Conservation (phyloP, 805 yeast species). For the Spathaspora boniae region DNA sequence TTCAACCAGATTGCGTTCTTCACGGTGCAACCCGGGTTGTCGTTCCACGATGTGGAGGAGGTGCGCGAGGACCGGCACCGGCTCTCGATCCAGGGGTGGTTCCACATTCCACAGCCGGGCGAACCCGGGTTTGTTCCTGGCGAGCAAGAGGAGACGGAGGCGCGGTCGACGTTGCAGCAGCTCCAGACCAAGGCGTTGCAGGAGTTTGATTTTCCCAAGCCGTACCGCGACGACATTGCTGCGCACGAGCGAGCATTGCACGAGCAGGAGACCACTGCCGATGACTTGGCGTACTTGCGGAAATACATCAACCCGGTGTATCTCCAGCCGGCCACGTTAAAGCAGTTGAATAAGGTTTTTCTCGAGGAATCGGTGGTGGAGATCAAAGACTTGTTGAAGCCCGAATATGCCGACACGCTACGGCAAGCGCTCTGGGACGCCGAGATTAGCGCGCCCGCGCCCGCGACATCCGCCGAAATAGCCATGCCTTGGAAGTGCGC, state of each 20-base stretch:
- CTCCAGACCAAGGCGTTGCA: conserved; percentile 71
- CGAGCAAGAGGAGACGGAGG: conserved; percentile 76
- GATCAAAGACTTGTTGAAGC: conserved; percentile 58
- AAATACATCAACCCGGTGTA: conserved; percentile 57
- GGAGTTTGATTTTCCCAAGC: conserved; percentile 81
- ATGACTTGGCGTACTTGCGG: conserved; percentile 49
- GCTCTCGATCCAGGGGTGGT: conserved; percentile 97
- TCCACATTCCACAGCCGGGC: conserved; percentile 92
- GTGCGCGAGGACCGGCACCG: conserved; percentile 89
- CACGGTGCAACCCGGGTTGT: conserved; percentile 91
- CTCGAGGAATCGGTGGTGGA: conserved; percentile 67
- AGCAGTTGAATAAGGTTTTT: conserved; percentile 49
- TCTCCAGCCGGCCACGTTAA: conserved; percentile 33
- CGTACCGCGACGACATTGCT: conserved; percentile 42
- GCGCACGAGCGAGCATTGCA: conserved; percentile 33
- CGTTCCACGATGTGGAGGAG: conserved; percentile 98
- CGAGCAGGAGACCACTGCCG: conserved; percentile 9
- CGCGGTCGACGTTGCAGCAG: conserved; percentile 72
- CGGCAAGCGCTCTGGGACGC: conserved; percentile 46
- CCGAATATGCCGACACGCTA: conserved; percentile 47
- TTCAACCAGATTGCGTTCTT: conserved; percentile 96
- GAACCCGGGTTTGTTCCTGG: conserved; percentile 83
- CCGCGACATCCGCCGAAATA: conserved; percentile 53
- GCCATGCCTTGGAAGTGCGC: conserved; percentile 83
- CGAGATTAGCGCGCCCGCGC: conserved; percentile 63